phyloP scores from a whole-genome alignment of 345 rosid genomes.

The Microcos paniculata region DNA sequence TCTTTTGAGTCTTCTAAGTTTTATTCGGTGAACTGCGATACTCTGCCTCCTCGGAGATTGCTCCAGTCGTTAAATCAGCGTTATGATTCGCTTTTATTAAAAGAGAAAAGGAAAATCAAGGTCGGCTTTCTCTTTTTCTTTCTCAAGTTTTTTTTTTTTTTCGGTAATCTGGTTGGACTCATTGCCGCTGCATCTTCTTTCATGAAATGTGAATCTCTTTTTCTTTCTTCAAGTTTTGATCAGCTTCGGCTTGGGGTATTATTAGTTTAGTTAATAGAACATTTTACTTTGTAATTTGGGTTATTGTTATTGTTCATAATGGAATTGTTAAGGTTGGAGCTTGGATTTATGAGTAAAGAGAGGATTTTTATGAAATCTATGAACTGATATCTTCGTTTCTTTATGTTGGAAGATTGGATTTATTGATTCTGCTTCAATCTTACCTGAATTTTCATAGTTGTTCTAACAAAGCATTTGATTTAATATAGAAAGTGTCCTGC shows the following conservation, averaged over 20 bases:
- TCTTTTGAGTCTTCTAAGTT: neutral
- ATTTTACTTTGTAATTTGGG: neutral
- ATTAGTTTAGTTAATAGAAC: neutral
- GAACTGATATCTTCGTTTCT: neutral
- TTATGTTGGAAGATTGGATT: neutral
- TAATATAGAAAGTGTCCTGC: neutral
- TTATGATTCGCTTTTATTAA: neutral
- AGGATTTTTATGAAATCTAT: neutral
- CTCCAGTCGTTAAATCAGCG: neutral
- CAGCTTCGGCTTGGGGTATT: neutral
- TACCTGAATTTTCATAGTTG: neutral
- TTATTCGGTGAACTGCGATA: neutral
- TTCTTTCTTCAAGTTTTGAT: neutral
- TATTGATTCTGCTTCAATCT: neutral
- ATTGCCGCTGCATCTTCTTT: neutral
- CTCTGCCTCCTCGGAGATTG: neutral
- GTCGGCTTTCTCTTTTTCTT: neutral
- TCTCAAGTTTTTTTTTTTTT: neutral
- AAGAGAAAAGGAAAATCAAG: neutral
- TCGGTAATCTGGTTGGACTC: neutral
- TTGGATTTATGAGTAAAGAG: neutral
- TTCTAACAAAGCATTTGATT: neutral
- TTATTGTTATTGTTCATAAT: neutral
- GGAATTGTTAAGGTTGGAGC: neutral
- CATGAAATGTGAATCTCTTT: neutral